A percentile compares a stretch with the other conserved stretches of the same genome.
Conservation (phyloP, 2,329 filamentous ascomycete genomes). For the Elsinoe ampelina region DNA sequence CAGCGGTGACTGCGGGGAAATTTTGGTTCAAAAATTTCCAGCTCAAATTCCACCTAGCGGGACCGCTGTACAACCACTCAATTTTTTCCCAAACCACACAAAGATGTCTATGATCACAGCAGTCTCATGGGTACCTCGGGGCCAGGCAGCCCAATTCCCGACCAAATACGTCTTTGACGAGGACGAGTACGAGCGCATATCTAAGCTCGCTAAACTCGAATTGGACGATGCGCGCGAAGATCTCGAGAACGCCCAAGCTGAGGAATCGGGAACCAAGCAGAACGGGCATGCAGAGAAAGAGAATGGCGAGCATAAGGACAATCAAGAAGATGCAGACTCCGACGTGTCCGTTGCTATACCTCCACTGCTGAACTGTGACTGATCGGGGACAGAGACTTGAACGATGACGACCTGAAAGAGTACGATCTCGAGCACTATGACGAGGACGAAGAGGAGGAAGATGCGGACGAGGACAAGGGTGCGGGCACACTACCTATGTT, state of each 20-base stretch:
- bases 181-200: conserved; percentile 43
- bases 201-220: conserved; percentile 50
- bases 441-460: conserved; percentile 62
- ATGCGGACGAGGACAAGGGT: conserved; percentile 35
- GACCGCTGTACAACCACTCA: too few relatives aligned
- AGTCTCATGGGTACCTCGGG: conserved; percentile 45
- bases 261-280: conserved; percentile 21
- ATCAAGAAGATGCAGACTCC: conserved; percentile 13
- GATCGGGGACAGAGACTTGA: conserved; percentile 12
- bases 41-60: background rate
- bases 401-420: conserved; percentile 84
- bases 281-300: conserved; percentile 20
- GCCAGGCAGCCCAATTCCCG: conserved; percentile 41
- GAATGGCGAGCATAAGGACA: conserved; percentile 19
- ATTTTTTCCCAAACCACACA: background rate
- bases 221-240: conserved; percentile 88
- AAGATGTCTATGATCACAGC: conserved; percentile 48
- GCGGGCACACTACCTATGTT: conserved; percentile 82
- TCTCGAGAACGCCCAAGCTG: conserved; percentile 55
- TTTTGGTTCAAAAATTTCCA: conserved; percentile 2
- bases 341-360: conserved; percentile 1
- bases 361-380: background rate
- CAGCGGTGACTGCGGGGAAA: background rate
- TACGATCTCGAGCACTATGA: conserved; percentile 97
- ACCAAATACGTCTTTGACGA: conserved; percentile 43